Conservation (phyloP, 441 rosid genomes). For the Geranium incanum region DNA sequence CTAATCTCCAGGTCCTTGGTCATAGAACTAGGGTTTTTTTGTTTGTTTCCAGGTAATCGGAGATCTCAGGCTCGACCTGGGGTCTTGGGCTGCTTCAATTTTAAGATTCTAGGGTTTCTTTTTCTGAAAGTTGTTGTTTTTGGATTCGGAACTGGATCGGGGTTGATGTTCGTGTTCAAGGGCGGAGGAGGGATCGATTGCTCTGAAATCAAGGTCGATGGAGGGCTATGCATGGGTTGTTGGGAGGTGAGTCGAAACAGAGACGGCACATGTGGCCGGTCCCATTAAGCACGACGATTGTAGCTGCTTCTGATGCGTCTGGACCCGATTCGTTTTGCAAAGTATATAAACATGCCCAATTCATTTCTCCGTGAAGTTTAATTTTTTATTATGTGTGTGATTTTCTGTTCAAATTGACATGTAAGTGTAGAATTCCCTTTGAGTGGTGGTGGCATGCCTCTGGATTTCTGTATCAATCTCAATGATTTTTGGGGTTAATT, state of each 20-base stretch:
- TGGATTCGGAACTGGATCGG: neutral
- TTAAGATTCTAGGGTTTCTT: neutral
- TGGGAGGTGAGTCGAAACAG: conserved; percentile 39
- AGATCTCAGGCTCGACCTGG: neutral
- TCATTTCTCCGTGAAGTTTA: conserved; percentile 40
- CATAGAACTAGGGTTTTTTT: neutral
- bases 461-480: neutral
- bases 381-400: neutral
- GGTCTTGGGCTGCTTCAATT: conserved; percentile 1
- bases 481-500: neutral
- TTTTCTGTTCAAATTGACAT: neutral
- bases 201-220: conserved; percentile 24
- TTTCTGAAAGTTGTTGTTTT: neutral
- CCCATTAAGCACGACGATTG: conserved; percentile 44
- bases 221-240: conserved; percentile 62
- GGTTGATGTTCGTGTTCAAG: conserved; percentile 1
- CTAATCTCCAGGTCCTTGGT: neutral
- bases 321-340: neutral
- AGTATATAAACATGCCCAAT: neutral
- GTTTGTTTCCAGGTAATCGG: neutral
- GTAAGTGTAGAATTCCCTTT: neutral
- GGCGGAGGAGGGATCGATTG: neutral
- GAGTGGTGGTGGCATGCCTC: neutral
- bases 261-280: conserved; percentile 67
- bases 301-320: conserved; percentile 31